phyloP scores from a whole-genome alignment of 179 eudicot species.

The Silene noctiflora region DNA sequence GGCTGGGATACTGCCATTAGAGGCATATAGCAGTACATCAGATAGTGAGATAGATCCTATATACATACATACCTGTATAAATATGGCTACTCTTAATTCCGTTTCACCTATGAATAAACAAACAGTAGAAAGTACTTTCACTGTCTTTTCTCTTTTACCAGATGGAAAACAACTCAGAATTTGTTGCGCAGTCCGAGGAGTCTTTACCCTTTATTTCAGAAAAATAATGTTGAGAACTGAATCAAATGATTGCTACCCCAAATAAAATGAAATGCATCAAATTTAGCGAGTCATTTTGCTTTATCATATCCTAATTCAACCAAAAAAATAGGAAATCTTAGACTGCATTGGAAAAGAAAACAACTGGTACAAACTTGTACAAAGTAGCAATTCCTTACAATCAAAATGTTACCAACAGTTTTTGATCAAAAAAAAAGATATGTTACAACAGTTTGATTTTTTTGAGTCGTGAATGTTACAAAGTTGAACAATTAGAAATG shows the following conservation, averaged over 20 bases:
- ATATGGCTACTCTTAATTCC: conserved; percentile 13
- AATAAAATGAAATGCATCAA: background rate
- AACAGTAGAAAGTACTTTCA: conserved; percentile 16
- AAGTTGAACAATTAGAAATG: background rate
- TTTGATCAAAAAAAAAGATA: background rate
- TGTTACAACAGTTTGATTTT: background rate
- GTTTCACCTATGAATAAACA: conserved; percentile 5
- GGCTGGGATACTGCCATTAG: conserved; percentile 24
- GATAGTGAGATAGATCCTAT: conserved; percentile 10
- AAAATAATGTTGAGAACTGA: background rate
- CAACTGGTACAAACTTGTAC: background rate
- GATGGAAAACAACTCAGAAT: background rate
- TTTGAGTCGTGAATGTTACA: background rate
- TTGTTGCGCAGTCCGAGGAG: background rate
- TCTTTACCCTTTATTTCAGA: background rate
- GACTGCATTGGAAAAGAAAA: background rate
- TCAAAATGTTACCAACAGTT: background rate
- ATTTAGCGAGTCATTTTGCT: too few species aligned
- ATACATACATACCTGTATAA: conserved; percentile 18
- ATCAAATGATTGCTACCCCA: background rate
- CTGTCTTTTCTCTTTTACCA: background rate
- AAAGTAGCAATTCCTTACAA: background rate
- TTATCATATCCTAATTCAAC: too few species aligned
- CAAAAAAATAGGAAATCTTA: background rate
- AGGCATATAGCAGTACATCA: conserved; percentile 20